Conservation (phyloP, 306 rosid genomes). For the Casuarina cunninghamiana region DNA sequence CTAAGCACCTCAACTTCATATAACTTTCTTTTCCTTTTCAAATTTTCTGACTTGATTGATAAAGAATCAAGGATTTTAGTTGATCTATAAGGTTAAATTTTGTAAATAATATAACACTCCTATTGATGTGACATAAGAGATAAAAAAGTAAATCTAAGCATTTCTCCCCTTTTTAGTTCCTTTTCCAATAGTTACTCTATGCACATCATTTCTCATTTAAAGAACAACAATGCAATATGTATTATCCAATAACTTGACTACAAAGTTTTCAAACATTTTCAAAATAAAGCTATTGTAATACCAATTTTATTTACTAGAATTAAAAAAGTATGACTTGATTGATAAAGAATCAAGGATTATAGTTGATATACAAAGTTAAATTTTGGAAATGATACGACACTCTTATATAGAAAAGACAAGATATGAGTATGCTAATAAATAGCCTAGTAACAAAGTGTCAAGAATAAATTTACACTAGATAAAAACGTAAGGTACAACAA, state of each 20-base stretch:
- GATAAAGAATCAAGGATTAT: not conserved
- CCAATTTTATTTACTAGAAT: too few relatives aligned
- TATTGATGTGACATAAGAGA: not conserved
- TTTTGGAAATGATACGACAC: conserved; percentile 1
- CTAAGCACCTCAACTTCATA: too few relatives aligned
- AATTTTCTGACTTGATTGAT: not conserved
- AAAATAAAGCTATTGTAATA: too few relatives aligned
- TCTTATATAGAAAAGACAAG: not conserved
- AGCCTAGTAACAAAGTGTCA: not conserved
- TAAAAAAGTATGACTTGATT: not conserved
- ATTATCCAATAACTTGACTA: too few relatives aligned
- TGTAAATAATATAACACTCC: conserved; percentile 1
- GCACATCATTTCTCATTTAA: too few relatives aligned
- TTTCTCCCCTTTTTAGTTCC: too few relatives aligned
- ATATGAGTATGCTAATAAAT: conserved; percentile 4
- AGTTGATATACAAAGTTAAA: not conserved
- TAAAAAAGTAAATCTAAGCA: too few relatives aligned
- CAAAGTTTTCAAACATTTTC: too few relatives aligned
- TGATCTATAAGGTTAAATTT: not conserved
- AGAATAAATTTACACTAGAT: not conserved
- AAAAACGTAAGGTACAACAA: not conserved
- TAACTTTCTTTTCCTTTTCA: not conserved
- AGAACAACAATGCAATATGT: too few relatives aligned
- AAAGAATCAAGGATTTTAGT: not conserved
- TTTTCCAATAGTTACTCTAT: too few relatives aligned